Evolutionary conservation across 1,284 basidiomycete genomes (phyloP).

Genomic region (Cutaneotrichosporon cavernicola): DNA sequence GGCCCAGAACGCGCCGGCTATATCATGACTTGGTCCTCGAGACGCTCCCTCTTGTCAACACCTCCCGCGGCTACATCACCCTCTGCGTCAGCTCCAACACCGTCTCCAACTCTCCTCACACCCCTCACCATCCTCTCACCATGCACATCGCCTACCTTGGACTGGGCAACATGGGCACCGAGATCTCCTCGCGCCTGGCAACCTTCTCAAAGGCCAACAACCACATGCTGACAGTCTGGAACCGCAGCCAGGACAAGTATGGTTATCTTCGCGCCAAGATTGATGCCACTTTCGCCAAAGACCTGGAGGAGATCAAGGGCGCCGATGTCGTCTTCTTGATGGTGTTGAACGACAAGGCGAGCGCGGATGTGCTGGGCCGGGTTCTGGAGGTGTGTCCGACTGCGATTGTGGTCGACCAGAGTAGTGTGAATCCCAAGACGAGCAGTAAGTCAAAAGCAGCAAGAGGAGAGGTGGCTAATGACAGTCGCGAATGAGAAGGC

Average conservation of each 20-base stretch:
- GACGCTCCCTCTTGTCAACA: neutral
- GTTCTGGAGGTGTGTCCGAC: conserved; percentile 15
- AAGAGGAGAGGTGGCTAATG: neutral
- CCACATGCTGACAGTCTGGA: conserved; percentile 34
- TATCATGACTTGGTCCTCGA: no score
- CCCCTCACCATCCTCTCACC: neutral
- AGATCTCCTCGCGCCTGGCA: conserved; percentile 35
- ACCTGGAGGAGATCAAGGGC: conserved; percentile 28
- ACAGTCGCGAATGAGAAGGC: conserved; percentile 34
- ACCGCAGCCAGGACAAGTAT: conserved; percentile 39
- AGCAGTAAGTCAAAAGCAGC: conserved; percentile 28
- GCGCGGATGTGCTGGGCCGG: conserved; percentile 26
- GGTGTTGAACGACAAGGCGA: conserved; percentile 40
- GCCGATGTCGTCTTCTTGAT: conserved; percentile 33
- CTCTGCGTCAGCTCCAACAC: neutral
- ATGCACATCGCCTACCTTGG: conserved; percentile 34
- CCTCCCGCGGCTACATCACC: neutral
- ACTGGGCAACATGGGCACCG: conserved; percentile 41
- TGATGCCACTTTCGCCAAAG: conserved; percentile 19
- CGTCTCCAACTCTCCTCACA: neutral
- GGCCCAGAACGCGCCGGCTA: no score
- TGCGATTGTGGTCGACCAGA: conserved; percentile 39
- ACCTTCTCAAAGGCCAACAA: conserved; percentile 25
- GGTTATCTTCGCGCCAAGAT: conserved; percentile 21
- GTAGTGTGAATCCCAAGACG: conserved; percentile 35